phyloP scores from a whole-genome alignment of 1,284 basidiomycete genomes.

The Coniferiporia weirii region DNA sequence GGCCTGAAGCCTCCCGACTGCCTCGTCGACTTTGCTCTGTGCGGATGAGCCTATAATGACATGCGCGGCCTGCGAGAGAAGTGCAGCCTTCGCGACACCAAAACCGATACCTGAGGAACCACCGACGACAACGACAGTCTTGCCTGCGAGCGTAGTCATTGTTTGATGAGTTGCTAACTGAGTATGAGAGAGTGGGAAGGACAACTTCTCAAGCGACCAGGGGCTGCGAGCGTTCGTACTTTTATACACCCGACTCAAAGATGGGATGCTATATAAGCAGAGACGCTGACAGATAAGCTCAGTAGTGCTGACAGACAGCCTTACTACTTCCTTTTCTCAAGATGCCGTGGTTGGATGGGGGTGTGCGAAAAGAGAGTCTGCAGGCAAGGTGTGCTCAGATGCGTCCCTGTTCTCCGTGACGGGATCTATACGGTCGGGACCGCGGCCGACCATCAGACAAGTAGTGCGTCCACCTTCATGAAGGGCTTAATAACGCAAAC shows the following conservation, averaged over 20 bases:
- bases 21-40: slow-evolving; percentile 12
- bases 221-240: neutral
- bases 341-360: no score
- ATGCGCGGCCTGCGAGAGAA: slow-evolving; percentile 16
- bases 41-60: slow-evolving; percentile 20
- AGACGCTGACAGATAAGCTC: no score
- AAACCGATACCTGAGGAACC: slow-evolving; percentile 22
- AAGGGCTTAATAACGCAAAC: no score
- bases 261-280: neutral
- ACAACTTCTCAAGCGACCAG: neutral
- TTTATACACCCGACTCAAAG: neutral
- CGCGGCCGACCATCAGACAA: no score
- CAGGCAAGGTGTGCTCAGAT: no score
- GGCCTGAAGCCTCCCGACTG: slow-evolving; percentile 9
- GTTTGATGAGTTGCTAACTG: neutral
- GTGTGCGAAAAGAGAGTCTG: no score
- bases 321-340: no score
- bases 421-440: no score
- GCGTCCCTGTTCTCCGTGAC: no score
- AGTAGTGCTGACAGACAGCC: no score
- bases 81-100: slow-evolving; percentile 18
- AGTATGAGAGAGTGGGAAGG: neutral
- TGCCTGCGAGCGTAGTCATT: slow-evolving; percentile 19
- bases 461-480: no score
- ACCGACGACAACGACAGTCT: slow-evolving; percentile 20